phyloP scores from a whole-genome alignment of 2,329 filamentous ascomycete species.

The Xylaria sp. region DNA sequence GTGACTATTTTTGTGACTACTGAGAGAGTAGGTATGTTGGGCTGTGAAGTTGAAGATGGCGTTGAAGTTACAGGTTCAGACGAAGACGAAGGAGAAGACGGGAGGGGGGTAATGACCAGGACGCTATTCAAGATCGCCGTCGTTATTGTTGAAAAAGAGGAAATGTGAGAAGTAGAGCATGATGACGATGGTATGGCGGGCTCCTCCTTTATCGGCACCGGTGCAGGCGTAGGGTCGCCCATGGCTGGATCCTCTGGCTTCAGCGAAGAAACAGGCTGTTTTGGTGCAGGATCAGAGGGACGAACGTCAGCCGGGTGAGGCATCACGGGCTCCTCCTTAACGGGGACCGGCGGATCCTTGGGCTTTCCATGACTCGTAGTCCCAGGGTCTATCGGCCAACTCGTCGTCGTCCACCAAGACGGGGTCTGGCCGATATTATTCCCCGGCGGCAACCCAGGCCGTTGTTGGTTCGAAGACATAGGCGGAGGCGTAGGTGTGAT shows the following conservation, averaged over 20 bases:
- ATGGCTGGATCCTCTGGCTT: not conserved
- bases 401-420: conserved; percentile 20
- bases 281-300: not conserved
- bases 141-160: not conserved
- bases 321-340: conserved; percentile 10
- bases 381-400: conserved; percentile 7
- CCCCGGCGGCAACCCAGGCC: not conserved
- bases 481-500: conserved; percentile 41
- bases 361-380: conserved; percentile 1
- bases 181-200: not conserved
- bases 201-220: too few species aligned
- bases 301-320: not conserved
- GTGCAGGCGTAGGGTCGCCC: too few species aligned
- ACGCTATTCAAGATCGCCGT: not conserved
- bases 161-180: not conserved
- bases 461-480: not conserved
- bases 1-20: not conserved
- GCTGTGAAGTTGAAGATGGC: not conserved
- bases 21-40: conserved; percentile 2
- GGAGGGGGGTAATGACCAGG: not conserved
- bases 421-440: not conserved
- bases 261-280: not conserved
- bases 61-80: not conserved
- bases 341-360: conserved; percentile 6
- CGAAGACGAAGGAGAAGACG: not conserved